phyloP scores from a whole-genome alignment of 2,329 filamentous ascomycete genomes.

The Sporothrix schenckii region DNA sequence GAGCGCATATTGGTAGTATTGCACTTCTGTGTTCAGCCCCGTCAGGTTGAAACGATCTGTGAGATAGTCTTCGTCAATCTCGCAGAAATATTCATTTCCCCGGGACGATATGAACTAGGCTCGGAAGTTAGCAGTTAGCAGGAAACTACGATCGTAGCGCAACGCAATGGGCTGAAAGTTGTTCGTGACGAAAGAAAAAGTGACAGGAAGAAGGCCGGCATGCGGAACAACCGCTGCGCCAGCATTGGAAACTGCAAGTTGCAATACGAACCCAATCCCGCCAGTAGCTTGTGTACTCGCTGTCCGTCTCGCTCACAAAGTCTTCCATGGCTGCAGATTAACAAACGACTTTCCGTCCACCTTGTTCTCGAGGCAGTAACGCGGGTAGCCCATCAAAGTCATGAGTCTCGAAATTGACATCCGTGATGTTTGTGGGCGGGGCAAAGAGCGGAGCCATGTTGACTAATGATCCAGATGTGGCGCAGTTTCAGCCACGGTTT shows the following conservation, averaged over 20 bases:
- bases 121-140: neutral
- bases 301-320: slow-evolving; percentile 96
- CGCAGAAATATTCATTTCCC: slow-evolving; percentile 99
- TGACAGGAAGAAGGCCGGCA: neutral
- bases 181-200: neutral
- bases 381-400: too few species aligned
- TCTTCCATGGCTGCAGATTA: slow-evolving; percentile 73
- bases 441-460: neutral
- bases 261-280: slow-evolving; percentile 85
- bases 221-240: slow-evolving; percentile 17
- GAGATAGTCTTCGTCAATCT: slow-evolving; percentile 98
- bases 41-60: slow-evolving; percentile 98
- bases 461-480: neutral
- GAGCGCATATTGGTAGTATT: slow-evolving; percentile 98
- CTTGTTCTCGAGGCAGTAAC: neutral
- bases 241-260: neutral
- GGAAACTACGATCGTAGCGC: slow-evolving; percentile 19
- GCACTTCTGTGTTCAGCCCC: slow-evolving; percentile 93
- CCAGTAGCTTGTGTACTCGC: slow-evolving; percentile 99
- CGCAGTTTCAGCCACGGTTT: neutral
- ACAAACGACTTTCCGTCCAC: neutral
- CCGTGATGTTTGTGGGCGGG: slow-evolving; percentile 10
- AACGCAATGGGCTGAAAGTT: neutral
- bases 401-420: neutral
- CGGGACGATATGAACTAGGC: slow-evolving; percentile 94